Evolutionary conservation across 495 filamentous ascomycete species (phyloP).

Genomic region (Aspergillus funiculosus): DNA sequence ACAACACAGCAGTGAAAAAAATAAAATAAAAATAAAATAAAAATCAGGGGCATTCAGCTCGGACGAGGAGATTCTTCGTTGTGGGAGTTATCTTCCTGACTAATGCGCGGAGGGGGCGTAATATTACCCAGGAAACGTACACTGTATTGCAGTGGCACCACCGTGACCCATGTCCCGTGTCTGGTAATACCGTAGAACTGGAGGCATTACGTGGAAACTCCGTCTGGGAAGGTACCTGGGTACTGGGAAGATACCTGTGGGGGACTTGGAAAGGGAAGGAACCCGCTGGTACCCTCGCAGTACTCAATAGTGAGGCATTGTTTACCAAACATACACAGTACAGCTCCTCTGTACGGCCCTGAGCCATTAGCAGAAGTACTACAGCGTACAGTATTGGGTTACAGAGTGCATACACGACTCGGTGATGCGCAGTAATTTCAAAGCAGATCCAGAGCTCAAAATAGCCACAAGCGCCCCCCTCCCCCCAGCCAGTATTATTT

Average conservation of each 20-base stretch:
- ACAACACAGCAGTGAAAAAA: too few species aligned
- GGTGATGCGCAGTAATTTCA: slow-evolving; percentile 30
- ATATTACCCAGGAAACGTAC: too few species aligned
- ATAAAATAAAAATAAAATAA: too few species aligned
- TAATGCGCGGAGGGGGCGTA: too few species aligned
- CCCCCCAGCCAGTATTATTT: slow-evolving; percentile 23
- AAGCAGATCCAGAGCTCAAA: slow-evolving; percentile 36
- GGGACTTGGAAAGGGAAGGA: too few species aligned
- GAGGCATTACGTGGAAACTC: slow-evolving; percentile 4
- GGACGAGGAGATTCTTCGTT: too few species aligned
- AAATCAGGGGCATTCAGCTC: too few species aligned
- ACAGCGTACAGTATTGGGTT: slow-evolving; percentile 7
- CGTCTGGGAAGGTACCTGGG: neutral
- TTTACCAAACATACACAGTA: slow-evolving; percentile 4
- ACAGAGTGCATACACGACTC: slow-evolving; percentile 1
- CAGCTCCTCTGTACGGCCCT: too few species aligned
- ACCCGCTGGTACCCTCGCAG: too few species aligned
- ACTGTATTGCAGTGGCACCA: neutral
- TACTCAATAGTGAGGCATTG: too few species aligned
- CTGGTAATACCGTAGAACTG: neutral
- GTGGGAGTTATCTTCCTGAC: neutral
- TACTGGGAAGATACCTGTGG: too few species aligned
- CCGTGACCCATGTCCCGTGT: neutral
- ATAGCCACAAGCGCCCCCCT: slow-evolving; percentile 37
- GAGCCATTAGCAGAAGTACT: too few species aligned